Evolutionary conservation across 2,329 filamentous ascomycete genomes (phyloP), one percentile per base, ranked within the genome.

Genomic region (Daldinia sp.): DNA sequence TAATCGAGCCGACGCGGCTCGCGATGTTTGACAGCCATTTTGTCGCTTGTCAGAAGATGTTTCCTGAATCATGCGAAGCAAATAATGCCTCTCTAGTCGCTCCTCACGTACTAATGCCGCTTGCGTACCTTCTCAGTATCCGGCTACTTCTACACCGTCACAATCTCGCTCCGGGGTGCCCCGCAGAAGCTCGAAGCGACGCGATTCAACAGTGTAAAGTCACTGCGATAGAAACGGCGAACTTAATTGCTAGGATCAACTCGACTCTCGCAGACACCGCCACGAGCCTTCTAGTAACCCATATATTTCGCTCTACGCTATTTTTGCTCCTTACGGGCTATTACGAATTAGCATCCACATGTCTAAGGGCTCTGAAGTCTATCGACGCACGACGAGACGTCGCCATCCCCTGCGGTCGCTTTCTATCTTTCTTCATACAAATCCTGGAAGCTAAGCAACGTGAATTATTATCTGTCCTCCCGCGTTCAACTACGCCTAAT

Each of bases 61-160:
- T 97, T 72, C 94, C 94, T 0, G 84, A 90, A 7, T 85, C 90
- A 4, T 94, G 92, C 76, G 90, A 93, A 65, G 87, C 90, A 1
- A 83, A 87, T 15, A 90, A 90, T 68, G 84, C 87, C 33, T 87
- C 89, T 6, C 85, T 89, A 6, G 84, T 98, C 46, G 90, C 96
- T 65, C 90, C 93, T 7, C 87, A 90, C 59, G 89, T 91, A 44
- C 84, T 98, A 13, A 88, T 90, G 28, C 92, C 94, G 0, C 84
- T 97, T 7, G 87, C 92, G 35, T 90, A 93, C 75, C 87, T 98
- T 7, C 90, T 97, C 68, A 92, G 93, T 67, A 90, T 92, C 15
- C 91, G 93, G n/a, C 87, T 98, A 33, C 84, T 96, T 41, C 87
- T 99, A 7, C 93, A 97, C 79, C 89, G 96, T 46, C 94, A 97